phyloP scores from a whole-genome alignment of 495 filamentous ascomycete genomes.

The Aspergillus asperescens region DNA sequence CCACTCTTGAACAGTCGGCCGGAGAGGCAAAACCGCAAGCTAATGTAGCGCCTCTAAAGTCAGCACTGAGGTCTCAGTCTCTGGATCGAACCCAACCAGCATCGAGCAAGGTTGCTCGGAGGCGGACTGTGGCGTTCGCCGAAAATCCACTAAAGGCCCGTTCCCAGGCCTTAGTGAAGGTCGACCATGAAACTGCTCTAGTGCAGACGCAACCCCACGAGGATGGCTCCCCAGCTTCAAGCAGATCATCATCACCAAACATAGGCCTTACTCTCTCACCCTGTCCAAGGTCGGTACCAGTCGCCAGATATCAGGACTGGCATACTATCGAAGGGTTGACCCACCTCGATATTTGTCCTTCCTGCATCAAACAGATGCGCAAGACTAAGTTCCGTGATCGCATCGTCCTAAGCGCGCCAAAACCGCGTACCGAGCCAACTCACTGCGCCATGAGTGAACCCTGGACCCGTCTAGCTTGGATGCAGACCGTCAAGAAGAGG shows the following conservation, averaged over 20 bases:
- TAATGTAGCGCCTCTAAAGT: neutral
- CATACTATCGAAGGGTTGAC: slow-evolving; percentile 54
- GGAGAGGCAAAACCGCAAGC: neutral
- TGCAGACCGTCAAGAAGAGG: slow-evolving; percentile 54
- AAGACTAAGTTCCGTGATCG: slow-evolving; percentile 48
- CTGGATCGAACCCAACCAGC: slow-evolving; percentile 6
- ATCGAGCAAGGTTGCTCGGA: slow-evolving; percentile 1
- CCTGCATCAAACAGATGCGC: slow-evolving; percentile 53
- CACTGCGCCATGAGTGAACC: slow-evolving; percentile 57
- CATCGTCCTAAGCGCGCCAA: slow-evolving; percentile 45
- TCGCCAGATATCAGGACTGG: slow-evolving; percentile 57
- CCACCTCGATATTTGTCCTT: slow-evolving; percentile 59
- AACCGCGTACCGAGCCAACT: slow-evolving; percentile 35
- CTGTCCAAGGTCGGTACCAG: slow-evolving; percentile 49
- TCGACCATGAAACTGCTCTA: slow-evolving; percentile 4
- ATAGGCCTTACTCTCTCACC: slow-evolving; percentile 38
- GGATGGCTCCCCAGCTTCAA: slow-evolving; percentile 9
- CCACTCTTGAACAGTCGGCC: neutral
- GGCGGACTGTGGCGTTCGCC: slow-evolving; percentile 25
- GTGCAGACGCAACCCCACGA: slow-evolving; percentile 1
- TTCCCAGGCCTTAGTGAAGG: slow-evolving; percentile 5
- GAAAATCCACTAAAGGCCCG: slow-evolving; percentile 13
- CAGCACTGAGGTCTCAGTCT: slow-evolving; percentile 9
- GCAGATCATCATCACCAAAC: slow-evolving; percentile 16
- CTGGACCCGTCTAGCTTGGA: slow-evolving; percentile 65